phyloP scores from a whole-genome alignment of 805 yeast species.

The Monosporozyma yasuniensis region DNA sequence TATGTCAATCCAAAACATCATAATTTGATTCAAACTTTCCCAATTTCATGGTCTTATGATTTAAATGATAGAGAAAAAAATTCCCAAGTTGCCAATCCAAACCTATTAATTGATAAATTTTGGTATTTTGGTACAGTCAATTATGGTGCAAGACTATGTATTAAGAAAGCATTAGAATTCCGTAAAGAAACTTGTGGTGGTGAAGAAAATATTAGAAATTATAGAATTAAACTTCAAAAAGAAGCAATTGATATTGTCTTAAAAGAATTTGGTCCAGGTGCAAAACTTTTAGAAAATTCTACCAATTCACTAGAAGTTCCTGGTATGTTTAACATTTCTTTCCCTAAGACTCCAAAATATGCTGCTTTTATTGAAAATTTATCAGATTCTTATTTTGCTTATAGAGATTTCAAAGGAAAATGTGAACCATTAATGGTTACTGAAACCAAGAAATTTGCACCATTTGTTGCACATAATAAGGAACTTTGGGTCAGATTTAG shows the following conservation, averaged over 20 bases:
- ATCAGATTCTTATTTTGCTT: constrained; percentile 10
- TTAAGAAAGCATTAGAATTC: constrained; percentile 45
- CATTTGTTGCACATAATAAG: constrained; percentile 36
- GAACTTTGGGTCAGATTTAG: constrained; percentile 42
- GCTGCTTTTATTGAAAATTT: constrained; percentile 10
- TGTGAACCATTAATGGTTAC: constrained; percentile 18
- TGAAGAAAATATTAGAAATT: constrained; percentile 40
- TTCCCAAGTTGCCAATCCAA: background rate
- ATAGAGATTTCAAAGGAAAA: constrained; percentile 11
- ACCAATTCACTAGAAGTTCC: constrained; percentile 11
- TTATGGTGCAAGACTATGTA: constrained; percentile 35
- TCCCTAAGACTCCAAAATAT: constrained; percentile 34
- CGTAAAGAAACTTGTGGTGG: constrained; percentile 45
- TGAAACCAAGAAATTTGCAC: constrained; percentile 40
- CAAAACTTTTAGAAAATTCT: constrained; percentile 25
- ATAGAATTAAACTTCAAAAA: constrained; percentile 39
- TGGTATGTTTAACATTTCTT: constrained; percentile 31
- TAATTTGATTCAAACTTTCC: constrained; percentile 42
- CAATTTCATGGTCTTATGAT: constrained; percentile 40
- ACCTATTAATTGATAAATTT: constrained; percentile 31
- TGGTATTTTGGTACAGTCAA: constrained; percentile 42
- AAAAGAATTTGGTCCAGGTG: constrained; percentile 32
- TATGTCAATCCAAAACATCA: constrained; percentile 50
- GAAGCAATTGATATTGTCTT: constrained; percentile 36
- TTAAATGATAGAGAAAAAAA: constrained; percentile 1